Percentiles rank a stretch among this genome's conserved stretches.
phyloP scores from a whole-genome alignment of 352 stramenopile genomes.

The Pythium sp. region DNA sequence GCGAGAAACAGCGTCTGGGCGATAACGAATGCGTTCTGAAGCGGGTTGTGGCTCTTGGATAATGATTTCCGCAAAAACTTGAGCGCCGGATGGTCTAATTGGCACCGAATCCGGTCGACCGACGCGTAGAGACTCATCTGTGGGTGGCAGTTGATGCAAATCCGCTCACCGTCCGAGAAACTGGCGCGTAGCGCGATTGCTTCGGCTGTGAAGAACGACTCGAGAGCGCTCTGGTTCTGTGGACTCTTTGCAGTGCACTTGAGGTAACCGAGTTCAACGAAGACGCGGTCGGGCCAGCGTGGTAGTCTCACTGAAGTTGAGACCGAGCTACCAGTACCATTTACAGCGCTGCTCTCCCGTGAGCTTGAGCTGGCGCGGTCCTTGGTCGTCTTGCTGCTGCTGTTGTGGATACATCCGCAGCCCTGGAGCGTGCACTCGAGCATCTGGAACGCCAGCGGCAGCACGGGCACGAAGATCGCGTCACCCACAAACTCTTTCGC shows the following conservation, averaged over 20 bases:
- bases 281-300: constrained; percentile 40
- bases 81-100: constrained; percentile 31
- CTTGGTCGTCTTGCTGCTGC: neutral
- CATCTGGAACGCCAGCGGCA: constrained; percentile 69
- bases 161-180: constrained; percentile 45
- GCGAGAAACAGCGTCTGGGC: constrained; percentile 39
- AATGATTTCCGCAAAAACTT: constrained; percentile 12
- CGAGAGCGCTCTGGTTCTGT: constrained; percentile 1
- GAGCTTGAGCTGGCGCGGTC: neutral
- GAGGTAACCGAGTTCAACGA: constrained; percentile 37
- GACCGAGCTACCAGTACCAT: neutral
- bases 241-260: constrained; percentile 22
- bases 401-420: constrained; percentile 41
- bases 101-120: constrained; percentile 44
- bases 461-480: constrained; percentile 57
- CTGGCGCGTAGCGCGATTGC: constrained; percentile 35
- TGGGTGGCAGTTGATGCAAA: constrained; percentile 45
- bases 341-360: neutral
- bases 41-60: neutral
- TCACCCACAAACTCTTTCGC: constrained; percentile 60
- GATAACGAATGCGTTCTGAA: neutral
- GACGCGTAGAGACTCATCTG: constrained; percentile 44
- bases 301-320: neutral
- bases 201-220: constrained; percentile 39
- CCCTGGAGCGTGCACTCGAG: constrained; percentile 63